Conservation (phyloP, 1,139 yeast genomes). For the Barnettozyma hawaiiensis region DNA sequence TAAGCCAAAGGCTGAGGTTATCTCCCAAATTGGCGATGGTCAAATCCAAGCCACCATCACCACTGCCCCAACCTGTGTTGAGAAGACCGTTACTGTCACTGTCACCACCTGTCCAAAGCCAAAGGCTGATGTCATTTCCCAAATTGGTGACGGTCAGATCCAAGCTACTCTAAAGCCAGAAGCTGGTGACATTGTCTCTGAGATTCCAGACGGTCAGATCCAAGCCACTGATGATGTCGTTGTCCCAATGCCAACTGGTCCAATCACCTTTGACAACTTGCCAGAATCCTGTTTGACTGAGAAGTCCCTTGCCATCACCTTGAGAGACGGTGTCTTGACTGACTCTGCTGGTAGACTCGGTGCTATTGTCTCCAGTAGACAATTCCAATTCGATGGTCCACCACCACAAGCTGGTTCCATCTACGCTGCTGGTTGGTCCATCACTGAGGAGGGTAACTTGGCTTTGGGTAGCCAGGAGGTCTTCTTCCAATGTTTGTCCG, state of each 20-base stretch:
- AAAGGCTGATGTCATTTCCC: slow-evolving; percentile 18
- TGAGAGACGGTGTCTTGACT: slow-evolving; percentile 47
- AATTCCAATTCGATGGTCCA: slow-evolving; percentile 87
- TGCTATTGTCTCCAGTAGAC: slow-evolving; percentile 79
- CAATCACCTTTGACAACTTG: slow-evolving; percentile 27
- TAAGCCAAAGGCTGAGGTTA: slow-evolving; percentile 26
- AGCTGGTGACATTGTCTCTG: slow-evolving; percentile 19
- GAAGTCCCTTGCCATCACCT: slow-evolving; percentile 50
- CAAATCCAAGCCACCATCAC: slow-evolving; percentile 40
- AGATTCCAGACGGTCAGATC: slow-evolving; percentile 26
- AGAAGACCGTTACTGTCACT: slow-evolving; percentile 18
- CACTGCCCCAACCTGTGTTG: slow-evolving; percentile 15
- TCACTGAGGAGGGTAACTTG: slow-evolving; percentile 58
- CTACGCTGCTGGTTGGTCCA: slow-evolving; percentile 82
- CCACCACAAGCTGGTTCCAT: slow-evolving; percentile 89
- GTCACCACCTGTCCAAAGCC: slow-evolving; percentile 26
- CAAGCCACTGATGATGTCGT: slow-evolving; percentile 17
- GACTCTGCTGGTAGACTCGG: slow-evolving; percentile 70
- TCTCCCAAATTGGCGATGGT: slow-evolving; percentile 55
- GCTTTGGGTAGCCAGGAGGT: slow-evolving; percentile 60
- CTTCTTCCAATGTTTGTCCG: slow-evolving; percentile 78
- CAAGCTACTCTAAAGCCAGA: slow-evolving; percentile 23
- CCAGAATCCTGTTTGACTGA: slow-evolving; percentile 45
- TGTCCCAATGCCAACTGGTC: slow-evolving; percentile 15
- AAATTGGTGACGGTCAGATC: slow-evolving; percentile 34